Percentiles rank a stretch among this genome's conserved stretches.
These are phyloP conservation scores for Hymenoscyphus fructigenus DNA, from an alignment of 2,329 filamentous ascomycete genomes.

Conservation along the genomic window DNA sequence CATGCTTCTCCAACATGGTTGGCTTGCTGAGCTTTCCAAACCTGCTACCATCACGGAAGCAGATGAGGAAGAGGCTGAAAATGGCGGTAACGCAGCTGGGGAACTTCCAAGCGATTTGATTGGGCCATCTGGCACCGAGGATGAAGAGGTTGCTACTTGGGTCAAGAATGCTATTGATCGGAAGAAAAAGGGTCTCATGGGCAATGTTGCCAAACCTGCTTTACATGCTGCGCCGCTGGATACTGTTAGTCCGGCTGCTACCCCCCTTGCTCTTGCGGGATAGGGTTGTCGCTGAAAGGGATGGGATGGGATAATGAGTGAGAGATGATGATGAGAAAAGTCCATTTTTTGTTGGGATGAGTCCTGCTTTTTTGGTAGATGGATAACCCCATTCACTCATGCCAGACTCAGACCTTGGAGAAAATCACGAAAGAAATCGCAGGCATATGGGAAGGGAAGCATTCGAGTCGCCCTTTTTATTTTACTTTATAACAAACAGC, in stretches of 20 bases:
- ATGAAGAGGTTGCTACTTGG: constrained; percentile 85
- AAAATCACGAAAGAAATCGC: no score
- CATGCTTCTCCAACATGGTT: constrained; percentile 84
- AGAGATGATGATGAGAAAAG: neutral
- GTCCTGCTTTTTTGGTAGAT: no score
- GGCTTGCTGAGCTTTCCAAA: constrained; percentile 75
- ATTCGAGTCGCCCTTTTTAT: no score
- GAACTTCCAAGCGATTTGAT: constrained; percentile 27
- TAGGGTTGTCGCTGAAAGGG: no score
- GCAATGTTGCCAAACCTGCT: constrained; percentile 66
- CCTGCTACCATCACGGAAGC: constrained; percentile 73
- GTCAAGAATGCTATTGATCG: constrained; percentile 69
- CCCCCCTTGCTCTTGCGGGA: constrained; percentile 11
- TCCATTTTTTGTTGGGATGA: neutral
- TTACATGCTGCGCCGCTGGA: constrained; percentile 86
- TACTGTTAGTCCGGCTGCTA: constrained; percentile 54
- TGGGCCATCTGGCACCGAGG: constrained; percentile 46
- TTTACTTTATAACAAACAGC: no score
- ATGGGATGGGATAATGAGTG: constrained; percentile 20
- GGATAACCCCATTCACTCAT: no score
- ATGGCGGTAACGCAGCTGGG: constrained; percentile 33
- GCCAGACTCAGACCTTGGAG: no score
- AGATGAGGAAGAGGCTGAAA: constrained; percentile 56
- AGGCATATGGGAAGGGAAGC: no score
- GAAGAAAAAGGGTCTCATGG: constrained; percentile 57